Evolutionary conservation across 345 rosid species (phyloP).

Genomic region (Anacardium occidentale): DNA sequence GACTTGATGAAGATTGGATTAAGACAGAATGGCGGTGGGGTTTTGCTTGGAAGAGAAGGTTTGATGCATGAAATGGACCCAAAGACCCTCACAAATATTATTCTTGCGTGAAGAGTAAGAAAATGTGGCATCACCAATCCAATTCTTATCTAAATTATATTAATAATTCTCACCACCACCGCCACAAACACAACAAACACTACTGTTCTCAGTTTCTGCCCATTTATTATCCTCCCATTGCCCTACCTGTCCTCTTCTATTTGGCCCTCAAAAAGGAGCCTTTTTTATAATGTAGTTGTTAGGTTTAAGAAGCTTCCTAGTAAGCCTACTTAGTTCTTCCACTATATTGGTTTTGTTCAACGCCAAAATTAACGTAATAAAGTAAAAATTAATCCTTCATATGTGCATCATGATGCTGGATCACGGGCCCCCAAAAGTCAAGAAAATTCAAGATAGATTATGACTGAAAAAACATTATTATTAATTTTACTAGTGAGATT

Average conservation of each 20-base stretch:
- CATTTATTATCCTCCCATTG: constrained; percentile 5
- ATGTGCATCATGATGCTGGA: constrained; percentile 1
- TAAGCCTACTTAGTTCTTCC: constrained; percentile 4
- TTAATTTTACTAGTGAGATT: neutral
- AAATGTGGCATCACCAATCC: neutral
- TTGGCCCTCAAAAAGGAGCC: constrained; percentile 18
- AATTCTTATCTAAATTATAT: neutral
- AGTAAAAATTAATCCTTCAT: constrained; percentile 14
- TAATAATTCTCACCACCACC: no score
- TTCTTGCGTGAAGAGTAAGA: constrained; percentile 15
- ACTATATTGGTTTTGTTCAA: neutral
- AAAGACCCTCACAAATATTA: neutral
- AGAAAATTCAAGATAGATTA: neutral
- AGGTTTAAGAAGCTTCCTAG: constrained; percentile 19
- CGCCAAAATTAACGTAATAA: constrained; percentile 8
- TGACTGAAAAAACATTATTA: neutral
- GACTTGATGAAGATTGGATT: constrained; percentile 14
- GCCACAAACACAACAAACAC: neutral
- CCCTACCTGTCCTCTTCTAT: constrained; percentile 23
- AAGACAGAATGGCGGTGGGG: neutral
- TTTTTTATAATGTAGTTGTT: constrained; percentile 22
- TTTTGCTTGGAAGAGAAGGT: constrained; percentile 22
- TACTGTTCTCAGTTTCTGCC: constrained; percentile 15
- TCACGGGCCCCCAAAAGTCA: neutral
- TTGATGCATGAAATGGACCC: constrained; percentile 17